Percentiles rank a stretch among this genome's conserved stretches.
Evolutionary conservation across 768 basidiomycete species (phyloP).

Genomic region (Austroboletus festivus): DNA sequence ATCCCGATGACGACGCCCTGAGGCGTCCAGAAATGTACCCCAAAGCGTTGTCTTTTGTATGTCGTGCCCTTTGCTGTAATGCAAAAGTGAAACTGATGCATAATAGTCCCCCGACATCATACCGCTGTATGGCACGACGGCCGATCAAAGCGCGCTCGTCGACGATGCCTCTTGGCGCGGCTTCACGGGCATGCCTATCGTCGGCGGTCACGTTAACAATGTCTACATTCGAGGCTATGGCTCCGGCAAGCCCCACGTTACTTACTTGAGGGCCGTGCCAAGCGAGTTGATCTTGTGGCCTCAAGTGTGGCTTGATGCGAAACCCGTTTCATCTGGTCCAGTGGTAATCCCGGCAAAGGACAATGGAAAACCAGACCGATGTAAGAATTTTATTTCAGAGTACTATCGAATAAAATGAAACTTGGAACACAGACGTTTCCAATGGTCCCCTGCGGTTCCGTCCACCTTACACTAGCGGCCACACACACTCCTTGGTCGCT

Average conservation of each 20-base stretch:
- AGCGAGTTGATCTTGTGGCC: conserved; percentile 2
- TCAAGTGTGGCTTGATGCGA: not conserved
- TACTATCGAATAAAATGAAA: not conserved
- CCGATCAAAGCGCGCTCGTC: conserved; percentile 2
- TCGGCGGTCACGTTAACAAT: not conserved
- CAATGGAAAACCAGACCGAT: not conserved
- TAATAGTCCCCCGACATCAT: too few relatives aligned
- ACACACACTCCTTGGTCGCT: conserved; percentile 6
- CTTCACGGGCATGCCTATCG: not conserved
- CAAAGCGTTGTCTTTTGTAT: too few relatives aligned
- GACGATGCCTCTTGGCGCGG: not conserved
- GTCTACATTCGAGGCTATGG: not conserved
- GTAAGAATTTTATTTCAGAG: not conserved
- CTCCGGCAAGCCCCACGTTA: not conserved
- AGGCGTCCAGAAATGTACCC: too few relatives aligned
- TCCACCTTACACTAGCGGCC: conserved; percentile 2
- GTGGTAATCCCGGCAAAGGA: not conserved
- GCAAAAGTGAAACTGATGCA: too few relatives aligned
- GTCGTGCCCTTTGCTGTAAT: too few relatives aligned
- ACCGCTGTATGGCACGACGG: too few relatives aligned
- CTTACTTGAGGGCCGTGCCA: not conserved
- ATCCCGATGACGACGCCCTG: too few relatives aligned
- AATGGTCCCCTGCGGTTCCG: conserved; percentile 2
- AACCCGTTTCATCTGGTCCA: not conserved
- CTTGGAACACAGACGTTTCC: conserved; percentile 1